Evolutionary conservation across 257 asterid species (phyloP).

Genomic region (Nicotiana benthamiana): DNA sequence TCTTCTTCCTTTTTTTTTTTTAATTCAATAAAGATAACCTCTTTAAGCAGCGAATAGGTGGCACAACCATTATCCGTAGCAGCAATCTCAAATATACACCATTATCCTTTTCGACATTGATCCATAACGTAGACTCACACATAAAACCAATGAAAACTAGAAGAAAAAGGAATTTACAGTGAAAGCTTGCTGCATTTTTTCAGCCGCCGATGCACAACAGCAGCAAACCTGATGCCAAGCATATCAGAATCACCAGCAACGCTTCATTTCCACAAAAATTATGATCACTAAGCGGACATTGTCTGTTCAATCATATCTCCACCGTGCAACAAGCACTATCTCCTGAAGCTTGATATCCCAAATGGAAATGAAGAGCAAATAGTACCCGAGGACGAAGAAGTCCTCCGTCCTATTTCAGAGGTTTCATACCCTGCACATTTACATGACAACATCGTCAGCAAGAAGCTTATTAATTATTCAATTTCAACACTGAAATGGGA

Average conservation of each 20-base stretch:
- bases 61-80: neutral
- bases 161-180: neutral
- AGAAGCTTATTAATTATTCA: neutral
- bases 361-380: neutral
- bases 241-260: neutral
- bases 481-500: neutral
- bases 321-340: neutral
- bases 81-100: neutral
- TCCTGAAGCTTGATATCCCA: neutral
- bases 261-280: neutral
- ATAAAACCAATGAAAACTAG: neutral
- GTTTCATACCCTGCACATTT: constrained; percentile 15
- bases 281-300: neutral
- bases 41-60: too few species aligned
- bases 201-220: neutral
- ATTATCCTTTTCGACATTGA: neutral
- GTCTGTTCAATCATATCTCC: neutral
- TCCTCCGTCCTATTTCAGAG: constrained; percentile 15
- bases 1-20: too few species aligned
- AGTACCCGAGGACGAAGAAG: neutral
- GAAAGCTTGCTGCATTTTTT: neutral
- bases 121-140: neutral
- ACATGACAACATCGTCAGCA: neutral
- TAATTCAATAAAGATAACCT: too few species aligned
- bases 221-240: neutral